Evolutionary conservation across 805 yeast genomes (phyloP).

Genomic region (Candida nemodendra): DNA sequence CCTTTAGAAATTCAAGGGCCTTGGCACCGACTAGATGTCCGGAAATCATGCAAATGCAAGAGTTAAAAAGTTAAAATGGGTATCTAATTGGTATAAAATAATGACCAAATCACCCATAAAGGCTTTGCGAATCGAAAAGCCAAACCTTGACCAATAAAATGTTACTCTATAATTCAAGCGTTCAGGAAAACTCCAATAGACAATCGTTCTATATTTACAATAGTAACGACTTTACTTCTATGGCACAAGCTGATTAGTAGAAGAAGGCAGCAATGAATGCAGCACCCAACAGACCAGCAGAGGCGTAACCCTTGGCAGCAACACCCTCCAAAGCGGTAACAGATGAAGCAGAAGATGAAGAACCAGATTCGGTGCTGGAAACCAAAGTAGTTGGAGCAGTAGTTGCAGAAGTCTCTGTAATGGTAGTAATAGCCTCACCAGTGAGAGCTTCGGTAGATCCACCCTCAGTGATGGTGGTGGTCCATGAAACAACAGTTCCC

Average conservation of each 20-base stretch:
- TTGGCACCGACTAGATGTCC: constrained; percentile 18
- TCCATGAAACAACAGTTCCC: constrained; percentile 4
- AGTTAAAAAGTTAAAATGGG: constrained; percentile 6
- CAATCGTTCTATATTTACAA: constrained; percentile 2
- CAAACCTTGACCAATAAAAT: constrained; percentile 1
- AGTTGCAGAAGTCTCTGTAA: constrained; percentile 7
- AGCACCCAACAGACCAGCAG: constrained; percentile 27
- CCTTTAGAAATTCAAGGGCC: constrained; percentile 12
- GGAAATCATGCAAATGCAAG: constrained; percentile 13
- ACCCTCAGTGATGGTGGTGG: constrained; percentile 7
- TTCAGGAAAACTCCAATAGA: constrained; percentile 8
- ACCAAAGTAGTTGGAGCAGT: constrained; percentile 3
- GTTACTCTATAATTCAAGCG: constrained; percentile 3
- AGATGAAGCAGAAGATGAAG: constrained; percentile 14
- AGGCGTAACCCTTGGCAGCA: constrained; percentile 23
- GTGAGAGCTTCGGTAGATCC: constrained; percentile 6
- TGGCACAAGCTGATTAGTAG: constrained; percentile 12
- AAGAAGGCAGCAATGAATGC: constrained; percentile 24
- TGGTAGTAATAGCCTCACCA: constrained; percentile 5
- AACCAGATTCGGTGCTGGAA: constrained; percentile 8
- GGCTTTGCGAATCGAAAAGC: constrained; percentile 1
- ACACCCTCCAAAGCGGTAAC: constrained; percentile 21
- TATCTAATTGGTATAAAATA: constrained; percentile 11
- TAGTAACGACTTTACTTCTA: constrained; percentile 3
- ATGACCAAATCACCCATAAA: neutral